phyloP scores from a whole-genome alignment of 2,329 filamentous ascomycete genomes.

The Colletotrichum spinosum region DNA sequence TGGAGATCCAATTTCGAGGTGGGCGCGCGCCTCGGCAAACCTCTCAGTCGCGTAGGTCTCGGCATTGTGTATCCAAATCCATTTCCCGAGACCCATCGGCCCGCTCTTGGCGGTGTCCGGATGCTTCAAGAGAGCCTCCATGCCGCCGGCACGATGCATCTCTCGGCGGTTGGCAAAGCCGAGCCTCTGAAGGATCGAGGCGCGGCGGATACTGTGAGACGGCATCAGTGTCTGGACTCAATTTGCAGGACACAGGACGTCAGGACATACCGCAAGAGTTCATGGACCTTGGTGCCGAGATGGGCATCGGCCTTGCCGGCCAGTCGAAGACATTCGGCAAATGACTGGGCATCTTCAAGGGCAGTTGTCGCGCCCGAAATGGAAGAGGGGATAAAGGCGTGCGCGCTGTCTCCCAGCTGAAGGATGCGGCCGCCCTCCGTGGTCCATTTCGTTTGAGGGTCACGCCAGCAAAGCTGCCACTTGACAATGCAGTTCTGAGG shows the following conservation, averaged over 20 bases:
- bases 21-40: slow-evolving; percentile 3
- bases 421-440: slow-evolving; percentile 35
- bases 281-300: slow-evolving; percentile 3
- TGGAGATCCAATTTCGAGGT: not conserved
- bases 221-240: rapidly evolving
- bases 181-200: not conserved
- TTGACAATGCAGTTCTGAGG: slow-evolving; percentile 28
- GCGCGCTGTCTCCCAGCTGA: slow-evolving; percentile 40
- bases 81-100: slow-evolving; percentile 13
- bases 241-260: not conserved
- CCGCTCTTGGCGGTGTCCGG: not conserved
- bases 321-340: slow-evolving; percentile 38
- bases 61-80: slow-evolving; percentile 17
- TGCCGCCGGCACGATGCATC: slow-evolving; percentile 11
- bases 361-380: slow-evolving; percentile 39
- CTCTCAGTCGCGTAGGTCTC: slow-evolving; percentile 5
- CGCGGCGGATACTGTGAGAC: not conserved
- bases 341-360: slow-evolving; percentile 39
- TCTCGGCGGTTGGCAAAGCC: slow-evolving; percentile 4
- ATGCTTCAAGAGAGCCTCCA: slow-evolving; percentile 17
- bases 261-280: slow-evolving; percentile 11
- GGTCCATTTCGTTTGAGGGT: slow-evolving; percentile 35
- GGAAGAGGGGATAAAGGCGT: slow-evolving; percentile 39
- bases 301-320: slow-evolving; percentile 5
- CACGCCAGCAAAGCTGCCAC: slow-evolving; percentile 38